phyloP scores from a whole-genome alignment of 2,329 filamentous ascomycete genomes.

The Aspergillus amoenus region DNA sequence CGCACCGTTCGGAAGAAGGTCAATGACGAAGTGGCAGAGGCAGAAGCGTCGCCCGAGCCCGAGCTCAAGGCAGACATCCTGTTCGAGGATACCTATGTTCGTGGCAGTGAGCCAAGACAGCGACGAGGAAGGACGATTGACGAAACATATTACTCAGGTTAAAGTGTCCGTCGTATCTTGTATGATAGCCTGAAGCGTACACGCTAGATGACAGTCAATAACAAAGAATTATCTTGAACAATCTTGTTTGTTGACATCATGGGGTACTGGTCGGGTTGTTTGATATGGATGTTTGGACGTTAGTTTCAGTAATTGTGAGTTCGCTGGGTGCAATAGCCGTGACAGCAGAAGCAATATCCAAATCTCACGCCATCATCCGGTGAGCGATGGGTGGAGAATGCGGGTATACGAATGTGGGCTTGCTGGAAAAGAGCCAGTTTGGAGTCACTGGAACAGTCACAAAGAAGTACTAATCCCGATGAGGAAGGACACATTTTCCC shows the following conservation, averaged over 20 bases:
- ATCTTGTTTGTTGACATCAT: too few species aligned
- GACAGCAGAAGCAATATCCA: background rate
- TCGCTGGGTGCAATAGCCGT: too few species aligned
- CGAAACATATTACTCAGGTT: conserved; percentile 72
- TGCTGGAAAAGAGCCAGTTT: background rate
- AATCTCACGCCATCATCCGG: background rate
- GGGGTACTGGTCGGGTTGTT: too few species aligned
- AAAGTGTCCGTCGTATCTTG: background rate
- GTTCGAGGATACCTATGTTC: conserved; percentile 91
- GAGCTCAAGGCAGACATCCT: conserved; percentile 76
- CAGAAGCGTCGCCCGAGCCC: conserved; percentile 80
- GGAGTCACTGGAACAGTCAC: background rate
- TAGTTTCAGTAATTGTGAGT: too few species aligned
- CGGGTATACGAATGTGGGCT: background rate
- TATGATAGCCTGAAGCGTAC: background rate
- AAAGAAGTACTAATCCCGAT: conserved; percentile 3
- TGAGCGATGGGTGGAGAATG: background rate
- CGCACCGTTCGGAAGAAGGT: conserved; percentile 83
- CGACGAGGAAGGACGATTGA: conserved; percentile 81
- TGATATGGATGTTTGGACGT: too few species aligned
- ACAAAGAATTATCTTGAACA: background rate
- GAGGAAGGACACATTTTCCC: background rate
- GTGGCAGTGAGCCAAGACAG: conserved; percentile 78
- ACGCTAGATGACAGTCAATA: background rate
- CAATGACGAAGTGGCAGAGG: conserved; percentile 80